Evolutionary conservation across 129 eudicot species (phyloP).

Genomic region (Ambrosia trifida): DNA sequence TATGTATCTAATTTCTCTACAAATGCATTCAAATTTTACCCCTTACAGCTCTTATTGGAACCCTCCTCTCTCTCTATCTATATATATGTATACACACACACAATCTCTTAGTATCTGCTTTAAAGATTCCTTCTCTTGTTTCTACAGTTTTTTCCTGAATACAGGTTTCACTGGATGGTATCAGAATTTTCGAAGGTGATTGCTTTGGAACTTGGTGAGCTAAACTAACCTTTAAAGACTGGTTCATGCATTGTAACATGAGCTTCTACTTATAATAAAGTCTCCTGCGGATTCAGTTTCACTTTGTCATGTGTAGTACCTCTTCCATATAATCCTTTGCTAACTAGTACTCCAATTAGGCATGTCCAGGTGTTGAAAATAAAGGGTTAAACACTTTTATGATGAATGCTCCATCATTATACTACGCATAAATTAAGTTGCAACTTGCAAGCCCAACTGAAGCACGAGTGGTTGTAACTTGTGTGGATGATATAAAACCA

Average conservation of each 20-base stretch:
- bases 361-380: not conserved
- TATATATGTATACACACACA: not conserved
- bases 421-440: not conserved
- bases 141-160: conserved; percentile 84
- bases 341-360: not conserved
- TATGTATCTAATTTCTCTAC: not conserved
- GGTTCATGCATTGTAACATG: not conserved
- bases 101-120: conserved; percentile 18
- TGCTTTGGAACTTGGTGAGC: conserved; percentile 92
- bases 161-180: conserved; percentile 86
- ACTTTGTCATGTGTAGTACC: not conserved
- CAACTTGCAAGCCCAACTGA: conserved; percentile 1
- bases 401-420: not conserved
- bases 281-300: not conserved
- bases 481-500: not conserved
- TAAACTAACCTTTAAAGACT: conserved; percentile 15
- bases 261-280: not conserved
- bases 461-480: not conserved
- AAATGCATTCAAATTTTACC: not conserved
- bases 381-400: not conserved
- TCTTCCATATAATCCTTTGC: not conserved
- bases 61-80: not conserved
- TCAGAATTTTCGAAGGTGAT: conserved; percentile 69
- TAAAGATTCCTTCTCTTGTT: conserved; percentile 28
- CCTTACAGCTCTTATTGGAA: not conserved